Percentiles rank a stretch among this genome's conserved stretches.
Evolutionary conservation across 352 stramenopile genomes (phyloP).

Genomic region (Albugo laibachii): DNA sequence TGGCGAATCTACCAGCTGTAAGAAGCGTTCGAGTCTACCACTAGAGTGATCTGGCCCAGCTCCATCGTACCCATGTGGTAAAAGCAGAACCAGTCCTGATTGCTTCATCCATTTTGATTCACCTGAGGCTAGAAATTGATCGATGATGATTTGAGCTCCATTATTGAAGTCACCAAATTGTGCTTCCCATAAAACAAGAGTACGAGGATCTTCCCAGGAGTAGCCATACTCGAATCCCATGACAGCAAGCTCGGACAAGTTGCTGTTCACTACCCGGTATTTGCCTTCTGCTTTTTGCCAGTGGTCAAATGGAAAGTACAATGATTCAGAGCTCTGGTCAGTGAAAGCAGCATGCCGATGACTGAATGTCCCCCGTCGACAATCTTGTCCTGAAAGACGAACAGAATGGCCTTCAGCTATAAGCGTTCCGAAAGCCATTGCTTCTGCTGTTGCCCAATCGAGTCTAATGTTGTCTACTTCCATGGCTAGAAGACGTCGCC

Average conservation of each 20-base stretch:
- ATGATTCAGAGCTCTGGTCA: constrained; percentile 51
- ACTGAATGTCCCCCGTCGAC: constrained; percentile 75
- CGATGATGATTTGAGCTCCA: constrained; percentile 75
- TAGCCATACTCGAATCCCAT: constrained; percentile 84
- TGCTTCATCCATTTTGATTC: constrained; percentile 84
- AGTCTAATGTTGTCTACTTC: constrained; percentile 25
- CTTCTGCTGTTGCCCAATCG: constrained; percentile 77
- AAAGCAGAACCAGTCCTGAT: constrained; percentile 57
- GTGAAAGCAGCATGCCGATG: constrained; percentile 77
- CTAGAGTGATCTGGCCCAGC: constrained; percentile 77
- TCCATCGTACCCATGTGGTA: constrained; percentile 79
- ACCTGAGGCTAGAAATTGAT: constrained; percentile 69
- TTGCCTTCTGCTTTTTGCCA: constrained; percentile 19
- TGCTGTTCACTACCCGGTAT: constrained; percentile 56
- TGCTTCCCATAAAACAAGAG: constrained; percentile 79
- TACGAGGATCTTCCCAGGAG: constrained; percentile 60
- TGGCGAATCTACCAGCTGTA: constrained; percentile 68
- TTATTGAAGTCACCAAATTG: constrained; percentile 86
- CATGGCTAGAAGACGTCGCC: constrained; percentile 49
- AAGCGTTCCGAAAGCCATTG: constrained; percentile 74
- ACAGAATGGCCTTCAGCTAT: constrained; percentile 68
- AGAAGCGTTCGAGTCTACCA: constrained; percentile 64
- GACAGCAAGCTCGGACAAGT: constrained; percentile 72
- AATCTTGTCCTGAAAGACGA: constrained; percentile 73
- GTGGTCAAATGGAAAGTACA: constrained; percentile 61